Evolutionary conservation across 2,329 filamentous ascomycete genomes (phyloP).

Genomic region (Amylocarpus encephaloides): DNA sequence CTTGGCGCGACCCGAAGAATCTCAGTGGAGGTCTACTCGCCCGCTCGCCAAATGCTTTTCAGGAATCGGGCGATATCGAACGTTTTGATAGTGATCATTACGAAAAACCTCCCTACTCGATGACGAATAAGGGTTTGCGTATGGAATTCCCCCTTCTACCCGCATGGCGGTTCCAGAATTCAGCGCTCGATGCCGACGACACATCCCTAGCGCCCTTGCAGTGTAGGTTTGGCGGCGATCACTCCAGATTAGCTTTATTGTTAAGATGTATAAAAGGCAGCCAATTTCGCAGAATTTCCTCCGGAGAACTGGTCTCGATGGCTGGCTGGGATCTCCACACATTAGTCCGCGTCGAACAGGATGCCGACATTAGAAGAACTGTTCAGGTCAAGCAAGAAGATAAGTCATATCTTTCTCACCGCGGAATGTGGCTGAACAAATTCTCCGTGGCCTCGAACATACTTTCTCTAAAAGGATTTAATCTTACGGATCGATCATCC

Average conservation of each 20-base stretch:
- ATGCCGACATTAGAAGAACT: background rate
- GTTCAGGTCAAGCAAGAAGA: background rate
- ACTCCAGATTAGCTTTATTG: background rate
- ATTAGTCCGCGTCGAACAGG: background rate
- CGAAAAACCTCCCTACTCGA: slow-evolving; percentile 1
- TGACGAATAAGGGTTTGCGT: background rate
- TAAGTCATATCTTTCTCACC: background rate
- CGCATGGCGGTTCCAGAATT: background rate
- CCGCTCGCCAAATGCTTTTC: slow-evolving; percentile 1
- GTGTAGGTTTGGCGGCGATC: background rate
- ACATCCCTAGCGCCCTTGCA: background rate
- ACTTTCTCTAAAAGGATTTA: background rate
- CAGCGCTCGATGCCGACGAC: background rate
- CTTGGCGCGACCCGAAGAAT: slow-evolving; percentile 16
- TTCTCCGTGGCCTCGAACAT: background rate
- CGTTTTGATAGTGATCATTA: background rate
- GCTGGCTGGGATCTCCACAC: background rate
- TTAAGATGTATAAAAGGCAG: background rate
- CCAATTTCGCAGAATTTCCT: background rate
- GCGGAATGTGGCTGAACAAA: background rate
- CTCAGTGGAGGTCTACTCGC: slow-evolving; percentile 2
- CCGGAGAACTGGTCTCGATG: background rate
- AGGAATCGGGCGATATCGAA: background rate
- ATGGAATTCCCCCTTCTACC: background rate
- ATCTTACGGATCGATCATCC: background rate